Percentiles rank a stretch among this genome's conserved stretches.
Conservation (phyloP, 176 grass and related monocot species). For the Oryza australiensis region DNA sequence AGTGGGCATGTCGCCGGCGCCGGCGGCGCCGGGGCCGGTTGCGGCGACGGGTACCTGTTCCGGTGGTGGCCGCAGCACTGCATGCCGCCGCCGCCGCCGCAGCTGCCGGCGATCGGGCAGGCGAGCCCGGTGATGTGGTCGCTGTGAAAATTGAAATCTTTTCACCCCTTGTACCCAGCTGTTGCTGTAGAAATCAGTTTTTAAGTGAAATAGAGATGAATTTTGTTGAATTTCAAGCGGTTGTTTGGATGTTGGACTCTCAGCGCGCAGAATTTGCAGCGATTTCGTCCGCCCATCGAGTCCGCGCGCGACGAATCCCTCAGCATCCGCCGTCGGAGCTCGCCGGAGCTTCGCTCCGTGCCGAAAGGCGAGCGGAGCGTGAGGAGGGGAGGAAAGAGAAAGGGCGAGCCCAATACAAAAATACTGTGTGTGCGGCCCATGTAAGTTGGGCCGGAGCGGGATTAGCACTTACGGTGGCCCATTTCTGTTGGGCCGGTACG, state of each 20-base stretch:
- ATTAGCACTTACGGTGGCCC: not conserved
- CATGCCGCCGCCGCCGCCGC: conserved; percentile 14
- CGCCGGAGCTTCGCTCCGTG: too few relatives aligned
- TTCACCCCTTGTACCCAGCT: not conserved
- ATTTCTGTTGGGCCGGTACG: too few relatives aligned
- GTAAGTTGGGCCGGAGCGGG: not conserved
- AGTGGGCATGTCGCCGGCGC: not conserved
- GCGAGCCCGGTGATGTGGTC: conserved; percentile 38
- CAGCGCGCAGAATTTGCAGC: too few relatives aligned
- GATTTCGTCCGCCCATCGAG: too few relatives aligned
- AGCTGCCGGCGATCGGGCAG: conserved; percentile 18
- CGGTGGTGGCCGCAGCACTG: conserved; percentile 47
- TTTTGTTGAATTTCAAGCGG: not conserved
- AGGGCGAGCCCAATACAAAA: too few relatives aligned
- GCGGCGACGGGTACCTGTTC: conserved; percentile 6
- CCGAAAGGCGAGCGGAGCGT: too few relatives aligned
- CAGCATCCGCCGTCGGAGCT: too few relatives aligned
- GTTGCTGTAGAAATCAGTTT: not conserved
- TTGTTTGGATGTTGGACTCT: not conserved
- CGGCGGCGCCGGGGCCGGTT: not conserved
- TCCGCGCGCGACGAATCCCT: too few relatives aligned
- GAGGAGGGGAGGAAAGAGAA: too few relatives aligned
- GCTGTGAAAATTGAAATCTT: conserved; percentile 26
- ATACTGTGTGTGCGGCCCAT: not conserved
- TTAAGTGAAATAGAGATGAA: not conserved